Conservation (phyloP, 345 rosid genomes). For the Citrus mangshanensis region DNA sequence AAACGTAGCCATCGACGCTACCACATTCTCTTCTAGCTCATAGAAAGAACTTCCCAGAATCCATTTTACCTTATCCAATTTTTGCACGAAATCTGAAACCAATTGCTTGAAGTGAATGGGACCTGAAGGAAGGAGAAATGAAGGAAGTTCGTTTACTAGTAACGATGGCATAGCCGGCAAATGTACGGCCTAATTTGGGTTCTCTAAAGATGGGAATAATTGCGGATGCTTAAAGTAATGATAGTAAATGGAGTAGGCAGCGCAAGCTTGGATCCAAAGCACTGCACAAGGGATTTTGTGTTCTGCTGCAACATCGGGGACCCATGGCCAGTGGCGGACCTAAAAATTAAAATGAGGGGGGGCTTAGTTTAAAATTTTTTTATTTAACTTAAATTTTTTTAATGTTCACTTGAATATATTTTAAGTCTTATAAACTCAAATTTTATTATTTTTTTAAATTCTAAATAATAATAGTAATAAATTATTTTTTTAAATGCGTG, state of each 20-base stretch:
- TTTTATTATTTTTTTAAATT: too few species aligned
- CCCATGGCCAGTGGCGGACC: too few species aligned
- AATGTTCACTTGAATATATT: too few species aligned
- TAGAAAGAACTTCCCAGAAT: slow-evolving; percentile 45
- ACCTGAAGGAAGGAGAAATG: slow-evolving; percentile 36
- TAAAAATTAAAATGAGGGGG: too few species aligned
- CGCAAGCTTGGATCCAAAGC: slow-evolving; percentile 59
- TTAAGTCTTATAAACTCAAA: too few species aligned
- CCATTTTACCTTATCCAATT: slow-evolving; percentile 44
- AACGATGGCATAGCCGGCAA: slow-evolving; percentile 43
- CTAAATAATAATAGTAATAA: too few species aligned
- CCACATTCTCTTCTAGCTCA: slow-evolving; percentile 44
- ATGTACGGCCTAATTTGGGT: slow-evolving; percentile 20
- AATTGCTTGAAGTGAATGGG: neutral
- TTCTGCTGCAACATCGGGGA: slow-evolving; percentile 32
- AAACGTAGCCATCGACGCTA: slow-evolving; percentile 23
- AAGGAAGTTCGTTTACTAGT: slow-evolving; percentile 44
- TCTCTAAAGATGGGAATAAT: slow-evolving; percentile 30
- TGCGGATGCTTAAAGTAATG: slow-evolving; percentile 31
- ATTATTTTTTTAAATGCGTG: too few species aligned
- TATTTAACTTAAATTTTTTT: too few species aligned
- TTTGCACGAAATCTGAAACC: slow-evolving; percentile 23
- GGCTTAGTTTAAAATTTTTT: too few species aligned
- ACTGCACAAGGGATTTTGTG: slow-evolving; percentile 44
- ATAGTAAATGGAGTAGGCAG: slow-evolving; percentile 41